Evolutionary conservation across 495 filamentous ascomycete genomes (phyloP), one percentile per base, ranked within the genome.

Genomic region (Jackrogersella multiformis): DNA sequence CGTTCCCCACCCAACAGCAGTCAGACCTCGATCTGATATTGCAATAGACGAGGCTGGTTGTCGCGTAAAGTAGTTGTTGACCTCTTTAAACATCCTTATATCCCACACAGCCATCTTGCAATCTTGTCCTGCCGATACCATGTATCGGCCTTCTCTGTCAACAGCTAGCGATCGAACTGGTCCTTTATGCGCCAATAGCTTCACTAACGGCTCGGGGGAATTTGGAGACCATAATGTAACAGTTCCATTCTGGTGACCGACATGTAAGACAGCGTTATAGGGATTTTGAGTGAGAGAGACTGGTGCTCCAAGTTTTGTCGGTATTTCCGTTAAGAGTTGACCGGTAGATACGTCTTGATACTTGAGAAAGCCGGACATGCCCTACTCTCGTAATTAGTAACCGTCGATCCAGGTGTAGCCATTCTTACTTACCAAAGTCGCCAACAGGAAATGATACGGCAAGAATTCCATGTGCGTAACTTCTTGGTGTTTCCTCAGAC

Each of bases 211-310:
- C 10, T 90, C 91, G 21, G 87, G 83, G 2, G 89, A 89, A 51
- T 97, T 99, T 0, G 95, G 95, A n/a, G 93, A 96, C 94, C 94
- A 99, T 38, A 99, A 82, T 2, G 90, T 93, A 44, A 99, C 93
- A 2, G 90, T 91, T 64, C 95, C 95, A 72, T 97, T 97, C 73
- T 96, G 92, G 72, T 97, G 93, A 28, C 95, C 95, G 52, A 91
- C 84, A 70, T 97, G 92, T 21, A 97, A 80, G 48, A 99, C 89
- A 18, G 93, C 96, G 73, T 98, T 99, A 67, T 88, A 88, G 0
- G 91, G 89, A 76, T 98, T 98, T 68, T 97, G 94, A 5, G 85
- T 81, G 57, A 98, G 84, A 16, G 93, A 84, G 21, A 93, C 94
- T 4, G 95, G 93, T 8, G 90, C 86, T 20, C 96, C 96, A 38